Percentiles rank a stretch among this genome's conserved stretches.
These are phyloP conservation scores for Diplodia intermedia DNA, from an alignment of 2,329 filamentous ascomycete genomes.

Conservation along the genomic window DNA sequence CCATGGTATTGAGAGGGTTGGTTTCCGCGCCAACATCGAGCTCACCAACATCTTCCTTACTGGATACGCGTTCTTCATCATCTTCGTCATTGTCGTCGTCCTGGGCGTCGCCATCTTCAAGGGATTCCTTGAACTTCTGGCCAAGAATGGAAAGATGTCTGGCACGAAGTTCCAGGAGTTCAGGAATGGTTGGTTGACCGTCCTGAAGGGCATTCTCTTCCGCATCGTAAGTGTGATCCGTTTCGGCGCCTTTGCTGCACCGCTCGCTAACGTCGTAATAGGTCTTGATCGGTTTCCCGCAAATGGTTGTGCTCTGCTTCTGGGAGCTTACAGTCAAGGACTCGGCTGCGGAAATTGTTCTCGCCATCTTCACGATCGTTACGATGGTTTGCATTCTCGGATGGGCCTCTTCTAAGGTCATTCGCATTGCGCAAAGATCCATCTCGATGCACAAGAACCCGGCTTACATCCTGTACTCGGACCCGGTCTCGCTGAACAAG, in stretches of 20 bases:
- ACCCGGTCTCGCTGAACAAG: slow-evolving; percentile 92
- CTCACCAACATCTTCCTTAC: slow-evolving; percentile 93
- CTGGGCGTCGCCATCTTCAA: slow-evolving; percentile 81
- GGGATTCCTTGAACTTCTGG: slow-evolving; percentile 75
- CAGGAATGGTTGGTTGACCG: slow-evolving; percentile 90
- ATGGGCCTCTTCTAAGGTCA: slow-evolving; percentile 90
- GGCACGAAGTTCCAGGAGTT: slow-evolving; percentile 89
- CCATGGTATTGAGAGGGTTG: slow-evolving; percentile 85
- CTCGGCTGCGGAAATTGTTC: slow-evolving; percentile 82
- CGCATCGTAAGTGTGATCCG: slow-evolving; percentile 61
- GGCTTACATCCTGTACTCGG: slow-evolving; percentile 95
- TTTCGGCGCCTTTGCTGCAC: slow-evolving; percentile 23
- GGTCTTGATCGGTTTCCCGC: slow-evolving; percentile 85
- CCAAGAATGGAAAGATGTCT: slow-evolving; percentile 79
- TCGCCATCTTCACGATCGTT: slow-evolving; percentile 88
- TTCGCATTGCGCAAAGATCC: slow-evolving; percentile 85
- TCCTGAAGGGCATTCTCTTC: slow-evolving; percentile 93
- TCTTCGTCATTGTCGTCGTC: slow-evolving; percentile 79
- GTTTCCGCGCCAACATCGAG: slow-evolving; percentile 85
- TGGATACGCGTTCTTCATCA: slow-evolving; percentile 84
- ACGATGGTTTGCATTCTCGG: slow-evolving; percentile 77
- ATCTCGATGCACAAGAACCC: slow-evolving; percentile 94
- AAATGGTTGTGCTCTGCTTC: slow-evolving; percentile 86
- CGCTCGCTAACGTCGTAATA: slow-evolving; percentile 43
- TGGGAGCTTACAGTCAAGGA: slow-evolving; percentile 92